Evolutionary conservation across 306 rosid species (phyloP), one percentile per base, ranked within the genome.

Genomic region (Bauhinia variegata): DNA sequence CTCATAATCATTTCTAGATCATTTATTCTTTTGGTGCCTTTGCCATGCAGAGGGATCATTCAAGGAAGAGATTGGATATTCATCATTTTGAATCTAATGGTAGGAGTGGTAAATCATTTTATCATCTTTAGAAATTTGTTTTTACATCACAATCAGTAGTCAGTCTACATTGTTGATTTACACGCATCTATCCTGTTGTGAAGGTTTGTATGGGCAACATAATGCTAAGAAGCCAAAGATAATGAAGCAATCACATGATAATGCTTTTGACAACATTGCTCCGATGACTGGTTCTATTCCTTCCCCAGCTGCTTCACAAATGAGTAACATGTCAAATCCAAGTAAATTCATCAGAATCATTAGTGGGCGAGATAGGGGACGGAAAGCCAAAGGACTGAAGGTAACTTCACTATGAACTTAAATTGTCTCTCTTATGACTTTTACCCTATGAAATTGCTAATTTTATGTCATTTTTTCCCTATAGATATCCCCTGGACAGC

Each of bases 301-400:
- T 75, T 95, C 99, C 53, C 97, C 99, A 39, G 99, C 83, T 63
- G 87, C 96, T 43, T 86, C 97, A 44, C 99, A 90, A 80, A 89
- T 87, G 85, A 87, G 93, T 83, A 91, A 90, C 77, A 86, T 90
- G 93, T 75, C 96, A 54, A 90, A 88, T 80, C 78, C 87, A 44
- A 95, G 73, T 87, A 95, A 88, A 81, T 71, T 95, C 65, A 85
- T 91, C 47, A 91, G 81, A 78, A 82, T 91, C 82, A 90, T 95
- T 57, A 85, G 92, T 82, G 96, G 95, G 37, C 91, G 97, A 44
- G 96, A 95, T 72, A 85, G 87, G 84, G 87, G 92, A 47, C 82
- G 96, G 58, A 95, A 86, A 75, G 58, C 85, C 44, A 95, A 91
- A 74, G 59, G 84, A 5, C 69, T 74, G 4, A 95, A 91, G 99